Conservation (phyloP, 2,329 filamentous ascomycete species). For the Didymella keratinophila region DNA sequence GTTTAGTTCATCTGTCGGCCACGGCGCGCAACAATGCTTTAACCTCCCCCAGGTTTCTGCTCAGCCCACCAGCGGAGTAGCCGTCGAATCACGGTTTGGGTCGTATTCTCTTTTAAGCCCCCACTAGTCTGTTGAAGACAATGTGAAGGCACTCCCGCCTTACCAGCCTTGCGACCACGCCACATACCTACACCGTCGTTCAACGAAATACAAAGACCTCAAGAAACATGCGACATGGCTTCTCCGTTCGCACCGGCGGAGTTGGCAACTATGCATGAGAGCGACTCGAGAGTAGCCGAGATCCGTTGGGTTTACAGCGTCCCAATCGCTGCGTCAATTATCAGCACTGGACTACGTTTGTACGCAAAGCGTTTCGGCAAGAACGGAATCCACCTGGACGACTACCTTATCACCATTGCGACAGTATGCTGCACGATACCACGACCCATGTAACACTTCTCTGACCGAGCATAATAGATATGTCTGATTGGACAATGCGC, state of each 20-base stretch:
- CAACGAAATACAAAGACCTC: slow-evolving; percentile 6
- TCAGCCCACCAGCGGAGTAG: slow-evolving; percentile 3
- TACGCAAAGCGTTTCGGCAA: slow-evolving; percentile 41
- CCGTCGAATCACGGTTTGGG: not conserved
- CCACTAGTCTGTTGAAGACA: slow-evolving; percentile 1
- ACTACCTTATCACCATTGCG: slow-evolving; percentile 43
- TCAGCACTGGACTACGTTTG: slow-evolving; percentile 40
- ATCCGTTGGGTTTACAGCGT: slow-evolving; percentile 46
- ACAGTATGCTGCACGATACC: slow-evolving; percentile 31
- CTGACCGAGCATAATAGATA: slow-evolving; percentile 25
- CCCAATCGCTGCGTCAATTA: slow-evolving; percentile 37
- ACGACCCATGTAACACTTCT: not conserved
- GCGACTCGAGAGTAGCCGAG: slow-evolving; percentile 39
- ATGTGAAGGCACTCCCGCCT: slow-evolving; percentile 17
- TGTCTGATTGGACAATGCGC: slow-evolving; percentile 44
- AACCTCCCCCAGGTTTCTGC: slow-evolving; percentile 2
- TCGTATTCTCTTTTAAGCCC: not conserved
- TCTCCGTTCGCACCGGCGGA: slow-evolving; percentile 41
- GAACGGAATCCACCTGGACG: slow-evolving; percentile 45
- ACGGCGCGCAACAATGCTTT: slow-evolving; percentile 13
- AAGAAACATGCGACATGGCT: slow-evolving; percentile 23
- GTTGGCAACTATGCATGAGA: slow-evolving; percentile 38
- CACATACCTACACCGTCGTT: slow-evolving; percentile 9
- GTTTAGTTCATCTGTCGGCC: slow-evolving; percentile 10
- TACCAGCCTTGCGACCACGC: slow-evolving; percentile 20